phyloP scores from a whole-genome alignment of 2,329 filamentous ascomycete species.

The Arthrobotrys musiformis region DNA sequence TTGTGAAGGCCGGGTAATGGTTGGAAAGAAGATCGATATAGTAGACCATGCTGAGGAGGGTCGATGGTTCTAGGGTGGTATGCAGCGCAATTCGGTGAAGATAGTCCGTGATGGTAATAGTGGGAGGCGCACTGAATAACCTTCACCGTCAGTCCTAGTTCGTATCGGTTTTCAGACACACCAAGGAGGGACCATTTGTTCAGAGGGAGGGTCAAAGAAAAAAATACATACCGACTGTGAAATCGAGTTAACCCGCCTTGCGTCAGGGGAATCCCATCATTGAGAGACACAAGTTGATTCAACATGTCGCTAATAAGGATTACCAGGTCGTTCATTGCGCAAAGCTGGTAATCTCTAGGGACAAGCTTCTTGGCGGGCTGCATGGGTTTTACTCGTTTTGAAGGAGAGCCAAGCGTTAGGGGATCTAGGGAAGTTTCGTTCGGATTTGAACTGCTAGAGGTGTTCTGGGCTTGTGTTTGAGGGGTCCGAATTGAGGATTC shows the following conservation, averaged over 20 bases:
- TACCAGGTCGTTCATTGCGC: slow-evolving; percentile 85
- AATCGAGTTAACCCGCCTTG: slow-evolving; percentile 91
- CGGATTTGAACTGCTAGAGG: slow-evolving; percentile 17
- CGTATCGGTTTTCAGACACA: slow-evolving; percentile 51
- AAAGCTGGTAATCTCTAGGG: slow-evolving; percentile 81
- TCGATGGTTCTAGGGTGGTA: slow-evolving; percentile 89
- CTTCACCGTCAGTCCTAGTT: slow-evolving; percentile 55
- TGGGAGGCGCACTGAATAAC: slow-evolving; percentile 74
- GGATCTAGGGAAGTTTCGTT: slow-evolving; percentile 50
- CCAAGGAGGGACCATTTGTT: slow-evolving; percentile 31
- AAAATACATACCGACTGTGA: slow-evolving; percentile 78
- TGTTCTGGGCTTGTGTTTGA: slow-evolving; percentile 19
- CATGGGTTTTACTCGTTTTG: slow-evolving; percentile 70
- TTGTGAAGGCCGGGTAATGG: slow-evolving; percentile 92
- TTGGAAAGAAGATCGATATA: slow-evolving; percentile 96
- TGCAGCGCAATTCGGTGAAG: slow-evolving; percentile 91
- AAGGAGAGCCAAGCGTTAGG: slow-evolving; percentile 59
- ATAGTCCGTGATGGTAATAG: slow-evolving; percentile 94
- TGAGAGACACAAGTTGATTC: slow-evolving; percentile 90
- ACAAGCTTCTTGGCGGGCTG: slow-evolving; percentile 69
- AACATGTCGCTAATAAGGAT: slow-evolving; percentile 94
- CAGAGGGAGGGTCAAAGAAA: slow-evolving; percentile 2
- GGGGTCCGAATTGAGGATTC: slow-evolving; percentile 39
- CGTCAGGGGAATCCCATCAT: slow-evolving; percentile 85
- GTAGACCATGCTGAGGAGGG: slow-evolving; percentile 98